A percentile compares a stretch with the other conserved stretches of the same genome.
These are phyloP conservation scores for Nemophila menziesii DNA, from an alignment of 257 asterid genomes.

Conservation along the genomic window DNA sequence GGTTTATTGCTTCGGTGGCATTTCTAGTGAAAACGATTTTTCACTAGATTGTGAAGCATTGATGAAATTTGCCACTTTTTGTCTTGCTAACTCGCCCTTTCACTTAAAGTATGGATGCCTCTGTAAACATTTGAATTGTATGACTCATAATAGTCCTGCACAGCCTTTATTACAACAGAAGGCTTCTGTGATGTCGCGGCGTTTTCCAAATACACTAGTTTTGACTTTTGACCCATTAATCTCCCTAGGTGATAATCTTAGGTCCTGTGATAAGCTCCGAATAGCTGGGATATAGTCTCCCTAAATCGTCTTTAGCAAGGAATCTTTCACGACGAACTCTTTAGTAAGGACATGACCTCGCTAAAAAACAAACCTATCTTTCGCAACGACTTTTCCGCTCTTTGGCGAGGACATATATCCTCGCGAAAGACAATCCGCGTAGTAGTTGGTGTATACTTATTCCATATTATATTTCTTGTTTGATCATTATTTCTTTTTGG, in stretches of 20 bases:
- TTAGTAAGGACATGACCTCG: too few relatives aligned
- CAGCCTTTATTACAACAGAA: slow-evolving; percentile 45
- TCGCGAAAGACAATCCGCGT: too few relatives aligned
- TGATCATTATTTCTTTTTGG: too few relatives aligned
- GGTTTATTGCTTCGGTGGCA: slow-evolving; percentile 94
- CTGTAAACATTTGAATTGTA: slow-evolving; percentile 93
- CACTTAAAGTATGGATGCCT: slow-evolving; percentile 80
- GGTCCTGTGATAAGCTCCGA: background rate
- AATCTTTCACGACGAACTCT: too few relatives aligned
- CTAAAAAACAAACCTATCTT: too few relatives aligned
- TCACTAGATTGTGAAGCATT: slow-evolving; percentile 55
- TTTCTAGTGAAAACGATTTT: slow-evolving; percentile 83
- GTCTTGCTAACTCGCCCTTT: slow-evolving; percentile 73
- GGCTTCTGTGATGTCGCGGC: slow-evolving; percentile 99
- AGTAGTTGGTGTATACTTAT: too few relatives aligned
- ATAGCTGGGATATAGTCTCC: background rate
- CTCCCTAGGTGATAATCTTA: too few relatives aligned
- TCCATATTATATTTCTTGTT: too few relatives aligned
- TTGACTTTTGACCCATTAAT: slow-evolving; percentile 72
- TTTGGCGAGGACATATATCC: too few relatives aligned
- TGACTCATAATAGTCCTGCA: slow-evolving; percentile 54
- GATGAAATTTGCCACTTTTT: slow-evolving; percentile 73
- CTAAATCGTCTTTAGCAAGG: background rate
- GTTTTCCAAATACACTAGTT: slow-evolving; percentile 87
- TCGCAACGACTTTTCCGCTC: too few relatives aligned